Percentiles rank a stretch among this genome's conserved stretches.
phyloP scores from a whole-genome alignment of 805 yeast genomes.

The Myxozyma kluyveri region DNA sequence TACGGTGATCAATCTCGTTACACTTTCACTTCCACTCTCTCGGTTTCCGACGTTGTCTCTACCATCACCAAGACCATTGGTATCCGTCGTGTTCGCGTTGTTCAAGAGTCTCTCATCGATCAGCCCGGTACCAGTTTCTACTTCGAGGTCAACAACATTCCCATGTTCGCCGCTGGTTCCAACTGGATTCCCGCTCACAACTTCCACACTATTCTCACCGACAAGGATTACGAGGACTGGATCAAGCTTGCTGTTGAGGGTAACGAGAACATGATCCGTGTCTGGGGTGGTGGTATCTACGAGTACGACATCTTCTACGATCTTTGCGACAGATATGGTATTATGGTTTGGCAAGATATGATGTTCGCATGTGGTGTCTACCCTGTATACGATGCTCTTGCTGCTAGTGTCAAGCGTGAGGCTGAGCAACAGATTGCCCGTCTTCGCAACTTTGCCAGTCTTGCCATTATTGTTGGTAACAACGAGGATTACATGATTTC shows the following conservation, averaged over 20 bases:
- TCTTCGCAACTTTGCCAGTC: slow-evolving; percentile 44
- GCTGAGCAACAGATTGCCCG: slow-evolving; percentile 43
- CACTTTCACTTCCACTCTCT: slow-evolving; percentile 20
- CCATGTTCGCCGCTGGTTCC: slow-evolving; percentile 44
- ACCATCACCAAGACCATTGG: slow-evolving; percentile 39
- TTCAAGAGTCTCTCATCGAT: slow-evolving; percentile 39
- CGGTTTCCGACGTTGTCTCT: background rate
- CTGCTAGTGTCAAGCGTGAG: slow-evolving; percentile 42
- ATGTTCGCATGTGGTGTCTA: slow-evolving; percentile 60
- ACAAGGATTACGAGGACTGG: slow-evolving; percentile 43
- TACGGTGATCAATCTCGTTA: slow-evolving; percentile 43
- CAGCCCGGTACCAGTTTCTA: slow-evolving; percentile 45
- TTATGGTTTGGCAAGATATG: slow-evolving; percentile 56
- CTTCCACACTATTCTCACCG: slow-evolving; percentile 39
- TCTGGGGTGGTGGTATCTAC: slow-evolving; percentile 53
- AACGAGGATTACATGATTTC: slow-evolving; percentile 51
- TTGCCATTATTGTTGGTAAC: slow-evolving; percentile 47
- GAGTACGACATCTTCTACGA: slow-evolving; percentile 46
- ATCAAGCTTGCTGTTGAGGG: slow-evolving; percentile 41
- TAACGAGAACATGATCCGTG: slow-evolving; percentile 47
- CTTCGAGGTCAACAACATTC: slow-evolving; percentile 44
- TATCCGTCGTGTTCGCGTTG: slow-evolving; percentile 45
- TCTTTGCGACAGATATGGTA: slow-evolving; percentile 46
- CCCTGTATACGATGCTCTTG: slow-evolving; percentile 45
- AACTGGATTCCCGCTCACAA: slow-evolving; percentile 53